These are phyloP conservation scores for Tricholoma hemisulphureum DNA, from an alignment of 768 basidiomycete species.

Conservation along the genomic window DNA sequence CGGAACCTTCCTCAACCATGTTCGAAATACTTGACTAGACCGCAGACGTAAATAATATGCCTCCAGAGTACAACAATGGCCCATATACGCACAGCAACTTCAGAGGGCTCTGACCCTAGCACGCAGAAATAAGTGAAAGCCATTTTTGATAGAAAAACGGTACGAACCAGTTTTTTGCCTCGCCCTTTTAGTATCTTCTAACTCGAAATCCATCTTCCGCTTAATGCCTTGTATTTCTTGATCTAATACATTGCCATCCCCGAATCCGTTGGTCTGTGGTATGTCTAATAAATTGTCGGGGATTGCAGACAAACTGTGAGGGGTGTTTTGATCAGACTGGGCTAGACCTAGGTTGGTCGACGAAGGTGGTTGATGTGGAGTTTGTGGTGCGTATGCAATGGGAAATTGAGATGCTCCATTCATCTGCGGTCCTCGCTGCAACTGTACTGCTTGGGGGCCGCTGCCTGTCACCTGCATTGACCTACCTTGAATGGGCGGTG, in stretches of 20 bases:
- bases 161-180: constrained; percentile 70
- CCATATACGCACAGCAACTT: constrained; percentile 42
- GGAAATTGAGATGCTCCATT: constrained; percentile 22
- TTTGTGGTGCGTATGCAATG: constrained; percentile 27
- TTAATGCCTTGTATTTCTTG: constrained; percentile 66
- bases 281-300: constrained; percentile 10
- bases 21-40: constrained; percentile 29
- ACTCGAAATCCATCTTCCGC: constrained; percentile 67
- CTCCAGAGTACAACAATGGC: constrained; percentile 8
- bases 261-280: constrained; percentile 7
- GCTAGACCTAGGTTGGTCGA: constrained; percentile 28
- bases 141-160: constrained; percentile 6
- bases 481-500: constrained; percentile 21
- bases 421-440: constrained; percentile 25
- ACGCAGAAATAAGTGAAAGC: constrained; percentile 2
- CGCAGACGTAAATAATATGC: constrained; percentile 8
- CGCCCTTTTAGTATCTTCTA: constrained; percentile 65
- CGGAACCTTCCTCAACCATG: constrained; percentile 26
- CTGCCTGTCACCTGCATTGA: constrained; percentile 18
- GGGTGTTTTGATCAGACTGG: constrained; percentile 20
- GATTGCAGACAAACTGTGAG: constrained; percentile 14
- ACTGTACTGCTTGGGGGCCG: constrained; percentile 17
- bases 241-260: constrained; percentile 48
- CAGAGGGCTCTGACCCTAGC: constrained; percentile 44
- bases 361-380: constrained; percentile 30